Base-by-base conservation (phyloP, 2,329 filamentous ascomycete genomes). In the Xylariomycetidae sp. region DNA sequence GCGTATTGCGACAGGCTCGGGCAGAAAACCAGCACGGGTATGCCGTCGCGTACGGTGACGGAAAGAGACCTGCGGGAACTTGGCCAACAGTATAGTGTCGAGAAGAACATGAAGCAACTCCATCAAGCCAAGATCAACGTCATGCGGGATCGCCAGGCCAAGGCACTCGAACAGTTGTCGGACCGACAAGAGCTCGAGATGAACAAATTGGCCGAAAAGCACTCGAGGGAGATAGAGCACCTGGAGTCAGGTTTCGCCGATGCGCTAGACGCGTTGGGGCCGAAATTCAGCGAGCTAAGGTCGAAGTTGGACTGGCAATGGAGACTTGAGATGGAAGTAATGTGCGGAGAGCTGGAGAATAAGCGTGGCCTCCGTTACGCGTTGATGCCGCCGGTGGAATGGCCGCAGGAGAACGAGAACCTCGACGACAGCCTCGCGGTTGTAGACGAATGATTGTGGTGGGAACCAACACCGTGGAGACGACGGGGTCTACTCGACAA, bases 111-210 rank as follows among this genome's bases (percentile, higher is more conserved):
- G 64, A 68, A 72, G 39, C 67, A 72, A 23, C 59, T 76, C 3
- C 74, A 80, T 40, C 65, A 75, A 46, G 64, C 71, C 24, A 74
- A 72, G 49, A 78, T 81, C 51, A 79, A 79, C 45, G 75, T 80
- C 17, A 68, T 81, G 62, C 65, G 76, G n/a, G 76, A 80, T 39
- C 70, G 72, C 25, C 77, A 81, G 50, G 66, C 73, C 2, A 77
- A 76, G 49, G 64, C 70, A 19, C 70, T 79, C 62, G 75, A 79
- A 46, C 70, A 77, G 39, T 60, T 80, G 4, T 53, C 73, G 2
- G 63, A 68, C 24, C 63, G 69, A 16, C 76, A 81, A 44, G 67
- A 71, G 38, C 52, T 52, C 2, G 76, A 80, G 46, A 48, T 72
- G 31, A 56, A 62, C 16, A 61, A 59, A 29, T 52, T 76, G n/a